A percentile compares a stretch with the other conserved stretches of the same genome.
These are phyloP conservation scores for Primulina huaijiensis DNA, from an alignment of 257 asterid genomes.

Conservation along the genomic window DNA sequence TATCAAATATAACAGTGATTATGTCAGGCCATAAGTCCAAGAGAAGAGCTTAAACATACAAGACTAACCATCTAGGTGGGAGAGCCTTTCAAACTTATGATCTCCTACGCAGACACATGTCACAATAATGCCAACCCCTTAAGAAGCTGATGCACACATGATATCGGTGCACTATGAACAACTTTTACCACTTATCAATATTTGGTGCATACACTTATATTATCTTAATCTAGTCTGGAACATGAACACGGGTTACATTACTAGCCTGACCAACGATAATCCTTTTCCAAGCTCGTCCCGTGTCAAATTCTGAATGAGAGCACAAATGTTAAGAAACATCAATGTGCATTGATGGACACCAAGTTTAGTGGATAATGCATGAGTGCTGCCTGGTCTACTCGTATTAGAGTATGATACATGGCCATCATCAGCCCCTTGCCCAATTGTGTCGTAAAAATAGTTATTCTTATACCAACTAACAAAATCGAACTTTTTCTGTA, in stretches of 20 bases:
- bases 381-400: not conserved
- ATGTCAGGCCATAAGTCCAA: not conserved
- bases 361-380: not conserved
- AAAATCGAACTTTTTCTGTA: not conserved
- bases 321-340: not conserved
- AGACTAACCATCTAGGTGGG: not conserved
- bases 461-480: not conserved
- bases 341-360: slow-evolving; percentile 7
- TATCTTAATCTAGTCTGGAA: not conserved
- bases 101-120: not conserved
- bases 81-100: not conserved
- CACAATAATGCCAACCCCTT: too few species aligned
- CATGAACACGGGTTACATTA: not conserved
- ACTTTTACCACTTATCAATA: not conserved
- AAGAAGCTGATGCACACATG: not conserved
- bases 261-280: not conserved
- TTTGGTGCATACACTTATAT: too few species aligned
- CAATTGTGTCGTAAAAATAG: not conserved
- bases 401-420: not conserved
- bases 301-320: not conserved
- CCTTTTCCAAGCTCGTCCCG: not conserved
- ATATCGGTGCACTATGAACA: not conserved
- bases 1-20: not conserved
- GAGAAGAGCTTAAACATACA: not conserved
- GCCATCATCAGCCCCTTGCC: not conserved